Conservation (phyloP, 176 grass and related monocot species). For the Saccharum spontaneum region DNA sequence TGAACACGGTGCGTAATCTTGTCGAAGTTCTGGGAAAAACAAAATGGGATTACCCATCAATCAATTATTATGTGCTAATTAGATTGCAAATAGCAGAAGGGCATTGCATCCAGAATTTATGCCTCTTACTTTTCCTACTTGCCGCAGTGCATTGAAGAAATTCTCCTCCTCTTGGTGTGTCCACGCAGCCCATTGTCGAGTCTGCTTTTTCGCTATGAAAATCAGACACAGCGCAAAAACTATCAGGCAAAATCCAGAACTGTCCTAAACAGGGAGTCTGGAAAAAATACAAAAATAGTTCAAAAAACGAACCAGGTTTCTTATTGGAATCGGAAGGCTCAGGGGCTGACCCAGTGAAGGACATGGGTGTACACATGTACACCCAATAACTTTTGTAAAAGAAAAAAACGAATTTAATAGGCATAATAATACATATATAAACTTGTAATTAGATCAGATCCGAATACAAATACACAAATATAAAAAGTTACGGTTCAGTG, state of each 20-base stretch:
- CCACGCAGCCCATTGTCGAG: slow-evolving; percentile 95
- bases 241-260: slow-evolving; percentile 23
- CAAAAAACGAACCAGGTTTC: slow-evolving; percentile 31
- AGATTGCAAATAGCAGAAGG: slow-evolving; percentile 2
- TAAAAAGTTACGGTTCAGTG: too few species aligned
- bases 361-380: too few species aligned
- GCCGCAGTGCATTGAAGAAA: slow-evolving; percentile 95
- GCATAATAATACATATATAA: too few species aligned
- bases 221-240: background rate
- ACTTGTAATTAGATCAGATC: too few species aligned
- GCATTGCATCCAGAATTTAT: slow-evolving; percentile 37
- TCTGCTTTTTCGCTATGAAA: slow-evolving; percentile 59
- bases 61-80: slow-evolving; percentile 6
- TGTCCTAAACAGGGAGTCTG: background rate
- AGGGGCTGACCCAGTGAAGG: too few species aligned
- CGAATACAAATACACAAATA: background rate
- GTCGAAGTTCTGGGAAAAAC: slow-evolving; percentile 80
- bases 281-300: background rate
- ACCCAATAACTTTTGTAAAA: too few species aligned
- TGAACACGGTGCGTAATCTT: slow-evolving; percentile 95
- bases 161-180: slow-evolving; percentile 93
- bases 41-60: slow-evolving; percentile 31
- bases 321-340: slow-evolving; percentile 12
- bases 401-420: too few species aligned
- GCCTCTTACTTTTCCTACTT: slow-evolving; percentile 90